Evolutionary conservation across 306 rosid species (phyloP).

Genomic region (Sophora flavescens): DNA sequence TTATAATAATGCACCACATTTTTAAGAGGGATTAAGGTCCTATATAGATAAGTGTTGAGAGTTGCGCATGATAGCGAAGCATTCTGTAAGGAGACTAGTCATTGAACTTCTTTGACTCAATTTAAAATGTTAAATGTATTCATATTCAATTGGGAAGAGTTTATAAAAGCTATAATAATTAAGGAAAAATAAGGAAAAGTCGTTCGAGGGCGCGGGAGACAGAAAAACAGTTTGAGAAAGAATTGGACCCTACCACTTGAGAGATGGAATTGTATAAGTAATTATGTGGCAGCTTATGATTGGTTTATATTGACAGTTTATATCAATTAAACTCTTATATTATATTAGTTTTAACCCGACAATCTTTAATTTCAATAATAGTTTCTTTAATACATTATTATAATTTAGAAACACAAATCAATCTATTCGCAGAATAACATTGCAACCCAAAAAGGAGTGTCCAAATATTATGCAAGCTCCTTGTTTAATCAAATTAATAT

Average conservation of each 20-base stretch:
- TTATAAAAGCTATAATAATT: background rate
- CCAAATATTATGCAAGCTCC: background rate
- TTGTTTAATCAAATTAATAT: background rate
- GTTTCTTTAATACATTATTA: background rate
- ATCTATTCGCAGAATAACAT: background rate
- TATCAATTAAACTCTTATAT: too few species aligned
- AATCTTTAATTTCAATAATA: constrained; percentile 25
- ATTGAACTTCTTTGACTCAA: background rate
- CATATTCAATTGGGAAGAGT: background rate
- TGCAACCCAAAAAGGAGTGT: background rate
- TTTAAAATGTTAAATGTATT: background rate
- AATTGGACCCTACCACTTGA: constrained; percentile 55
- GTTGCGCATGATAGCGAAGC: background rate
- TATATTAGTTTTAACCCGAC: constrained; percentile 36
- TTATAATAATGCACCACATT: background rate
- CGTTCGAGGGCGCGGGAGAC: constrained; percentile 1
- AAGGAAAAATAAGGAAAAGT: background rate
- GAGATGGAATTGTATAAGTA: constrained; percentile 48
- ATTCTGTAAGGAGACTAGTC: background rate
- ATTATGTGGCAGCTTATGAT: too few species aligned
- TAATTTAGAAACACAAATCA: background rate
- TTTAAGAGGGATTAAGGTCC: too few species aligned
- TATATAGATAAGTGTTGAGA: background rate
- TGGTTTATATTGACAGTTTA: too few species aligned
- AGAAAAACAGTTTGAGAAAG: constrained; percentile 38